A percentile compares a stretch with the other conserved stretches of the same genome.
Evolutionary conservation across 2,329 filamentous ascomycete species (phyloP).

Genomic region (Colletotrichum camelliae): DNA sequence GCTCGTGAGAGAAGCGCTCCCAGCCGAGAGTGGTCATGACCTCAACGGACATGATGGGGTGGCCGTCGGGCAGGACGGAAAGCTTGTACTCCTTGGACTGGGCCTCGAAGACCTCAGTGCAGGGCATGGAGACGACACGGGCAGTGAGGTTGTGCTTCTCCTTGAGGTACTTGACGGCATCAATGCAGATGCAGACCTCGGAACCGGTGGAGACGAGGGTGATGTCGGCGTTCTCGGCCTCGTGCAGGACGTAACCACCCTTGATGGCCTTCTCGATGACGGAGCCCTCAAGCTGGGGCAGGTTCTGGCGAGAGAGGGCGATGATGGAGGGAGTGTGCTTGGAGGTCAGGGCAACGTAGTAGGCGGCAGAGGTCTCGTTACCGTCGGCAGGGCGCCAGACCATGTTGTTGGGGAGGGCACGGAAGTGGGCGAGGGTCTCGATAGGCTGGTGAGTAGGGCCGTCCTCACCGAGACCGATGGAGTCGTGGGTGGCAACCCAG

Average conservation of each 20-base stretch:
- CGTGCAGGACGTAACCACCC: slow-evolving; percentile 91
- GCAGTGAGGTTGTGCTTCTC: slow-evolving; percentile 88
- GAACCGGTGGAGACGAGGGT: slow-evolving; percentile 95
- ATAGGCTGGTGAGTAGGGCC: slow-evolving; percentile 99
- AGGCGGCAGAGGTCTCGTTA: slow-evolving; percentile 97
- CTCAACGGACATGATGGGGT: slow-evolving; percentile 92
- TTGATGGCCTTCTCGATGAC: slow-evolving; percentile 88
- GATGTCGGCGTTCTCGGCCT: slow-evolving; percentile 82
- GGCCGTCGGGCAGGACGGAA: slow-evolving; percentile 89
- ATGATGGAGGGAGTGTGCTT: slow-evolving; percentile 92
- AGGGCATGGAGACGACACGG: slow-evolving; percentile 94
- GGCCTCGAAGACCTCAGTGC: slow-evolving; percentile 94
- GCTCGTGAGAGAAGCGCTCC: slow-evolving; percentile 99
- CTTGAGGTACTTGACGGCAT: slow-evolving; percentile 89
- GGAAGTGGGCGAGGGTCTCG: slow-evolving; percentile 97
- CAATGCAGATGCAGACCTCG: slow-evolving; percentile 92
- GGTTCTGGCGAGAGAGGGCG: slow-evolving; percentile 95
- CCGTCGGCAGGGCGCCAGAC: slow-evolving; percentile 98
- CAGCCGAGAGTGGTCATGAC: slow-evolving; percentile 97
- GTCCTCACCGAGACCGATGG: slow-evolving; percentile 98
- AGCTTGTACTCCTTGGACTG: slow-evolving; percentile 96
- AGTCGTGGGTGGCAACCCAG: slow-evolving; percentile 98
- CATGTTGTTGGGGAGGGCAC: slow-evolving; percentile 98
- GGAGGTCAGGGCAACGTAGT: slow-evolving; percentile 92
- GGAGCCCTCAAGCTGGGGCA: slow-evolving; percentile 95